phyloP scores from a whole-genome alignment of 257 asterid species.

The Nicotiana sylvestris region DNA sequence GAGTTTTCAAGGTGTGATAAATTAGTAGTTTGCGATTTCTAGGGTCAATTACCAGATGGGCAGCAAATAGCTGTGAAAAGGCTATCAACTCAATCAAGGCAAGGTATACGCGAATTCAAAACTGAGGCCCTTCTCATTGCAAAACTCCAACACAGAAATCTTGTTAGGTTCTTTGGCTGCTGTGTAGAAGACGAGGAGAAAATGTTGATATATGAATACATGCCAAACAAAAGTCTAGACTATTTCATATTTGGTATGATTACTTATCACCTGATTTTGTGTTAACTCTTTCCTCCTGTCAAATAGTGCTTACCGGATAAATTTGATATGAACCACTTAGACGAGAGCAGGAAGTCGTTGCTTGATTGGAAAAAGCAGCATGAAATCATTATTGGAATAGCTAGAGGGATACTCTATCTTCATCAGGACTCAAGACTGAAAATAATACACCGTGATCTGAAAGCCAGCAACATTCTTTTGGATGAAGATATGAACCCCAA shows the following conservation, averaged over 20 bases:
- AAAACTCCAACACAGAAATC: slow-evolving; percentile 32
- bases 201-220: slow-evolving; percentile 30
- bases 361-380: slow-evolving; percentile 15
- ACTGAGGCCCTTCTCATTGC: slow-evolving; percentile 32
- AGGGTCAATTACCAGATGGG: slow-evolving; percentile 26
- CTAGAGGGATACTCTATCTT: slow-evolving; percentile 21
- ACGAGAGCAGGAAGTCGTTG: neutral
- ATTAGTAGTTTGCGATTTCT: neutral
- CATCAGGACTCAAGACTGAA: slow-evolving; percentile 18
- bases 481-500: slow-evolving; percentile 26
- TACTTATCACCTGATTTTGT: neutral
- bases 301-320: neutral
- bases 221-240: slow-evolving; percentile 33
- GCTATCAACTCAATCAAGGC: slow-evolving; percentile 22
- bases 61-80: slow-evolving; percentile 27
- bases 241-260: slow-evolving; percentile 29
- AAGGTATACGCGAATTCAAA: slow-evolving; percentile 30
- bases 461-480: slow-evolving; percentile 18
- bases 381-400: slow-evolving; percentile 15
- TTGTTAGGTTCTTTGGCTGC: slow-evolving; percentile 31
- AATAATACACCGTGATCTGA: slow-evolving; percentile 19
- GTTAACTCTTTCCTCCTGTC: neutral
- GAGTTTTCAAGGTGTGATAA: neutral
- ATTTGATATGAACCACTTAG: neutral
- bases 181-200: slow-evolving; percentile 29